Evolutionary conservation across 2,329 filamentous ascomycete genomes (phyloP).

Genomic region (Hymenoscyphus infarciens): DNA sequence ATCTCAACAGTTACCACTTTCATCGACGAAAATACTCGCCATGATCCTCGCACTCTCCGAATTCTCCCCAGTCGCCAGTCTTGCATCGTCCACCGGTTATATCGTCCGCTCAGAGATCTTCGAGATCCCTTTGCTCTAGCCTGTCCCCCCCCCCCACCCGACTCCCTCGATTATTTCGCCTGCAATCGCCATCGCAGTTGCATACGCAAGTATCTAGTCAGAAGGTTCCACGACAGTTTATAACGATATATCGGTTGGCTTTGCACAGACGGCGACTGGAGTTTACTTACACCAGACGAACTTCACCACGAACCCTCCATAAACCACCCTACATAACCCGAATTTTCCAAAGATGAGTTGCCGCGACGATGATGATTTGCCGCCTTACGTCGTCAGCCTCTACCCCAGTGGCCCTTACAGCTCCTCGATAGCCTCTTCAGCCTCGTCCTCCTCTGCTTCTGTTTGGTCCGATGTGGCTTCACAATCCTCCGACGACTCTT

Average conservation of each 20-base stretch:
- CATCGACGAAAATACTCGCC: slow-evolving; percentile 39
- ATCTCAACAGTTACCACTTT: slow-evolving; percentile 32
- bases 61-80: slow-evolving; percentile 59
- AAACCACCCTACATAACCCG: slow-evolving; percentile 24
- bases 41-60: slow-evolving; percentile 56
- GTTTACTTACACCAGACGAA: slow-evolving; percentile 30
- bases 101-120: slow-evolving; percentile 50
- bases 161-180: slow-evolving; percentile 44
- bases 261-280: slow-evolving; percentile 56
- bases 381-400: slow-evolving; percentile 48
- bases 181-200: slow-evolving; percentile 30
- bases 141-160: slow-evolving; percentile 35
- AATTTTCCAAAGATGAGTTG: slow-evolving; percentile 54
- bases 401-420: slow-evolving; percentile 60
- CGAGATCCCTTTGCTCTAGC: slow-evolving; percentile 40
- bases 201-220: slow-evolving; percentile 42
- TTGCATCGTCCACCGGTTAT: slow-evolving; percentile 57
- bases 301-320: slow-evolving; percentile 12
- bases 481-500: slow-evolving; percentile 67
- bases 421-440: slow-evolving; percentile 68
- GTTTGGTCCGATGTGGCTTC: slow-evolving; percentile 72
- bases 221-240: slow-evolving; percentile 40
- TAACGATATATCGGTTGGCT: slow-evolving; percentile 48
- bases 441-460: slow-evolving; percentile 72
- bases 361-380: slow-evolving; percentile 47